Conservation (phyloP, 2,329 filamentous ascomycete genomes). For the Waltergamsia citrina region DNA sequence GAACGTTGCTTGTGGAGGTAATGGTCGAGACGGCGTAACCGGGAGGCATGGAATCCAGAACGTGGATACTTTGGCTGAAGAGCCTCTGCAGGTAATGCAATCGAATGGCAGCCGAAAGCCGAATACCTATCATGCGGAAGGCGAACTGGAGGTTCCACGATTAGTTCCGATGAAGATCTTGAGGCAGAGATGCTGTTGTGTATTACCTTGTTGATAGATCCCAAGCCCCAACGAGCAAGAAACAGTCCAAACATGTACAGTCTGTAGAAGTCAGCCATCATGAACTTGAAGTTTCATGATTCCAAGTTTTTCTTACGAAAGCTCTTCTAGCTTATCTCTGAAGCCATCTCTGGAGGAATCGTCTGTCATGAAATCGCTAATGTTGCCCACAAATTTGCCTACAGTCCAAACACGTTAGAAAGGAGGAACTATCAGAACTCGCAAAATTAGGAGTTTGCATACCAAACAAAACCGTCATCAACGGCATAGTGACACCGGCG, state of each 20-base stretch:
- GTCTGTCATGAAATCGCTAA: conserved; percentile 31
- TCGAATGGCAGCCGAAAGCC: conserved; percentile 51
- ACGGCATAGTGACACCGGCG: conserved; percentile 43
- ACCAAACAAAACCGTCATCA: conserved; percentile 53
- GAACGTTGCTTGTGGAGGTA: conserved; percentile 51
- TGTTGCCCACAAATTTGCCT: conserved; percentile 37
- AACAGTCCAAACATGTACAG: conserved; percentile 66
- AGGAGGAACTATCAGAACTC: background rate
- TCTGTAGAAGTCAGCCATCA: conserved; percentile 26
- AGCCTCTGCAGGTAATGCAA: conserved; percentile 55
- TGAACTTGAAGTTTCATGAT: no score
- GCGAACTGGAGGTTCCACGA: conserved; percentile 30
- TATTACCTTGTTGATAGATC: conserved; percentile 48
- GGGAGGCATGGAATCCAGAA: conserved; percentile 55
- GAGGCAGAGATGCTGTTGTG: background rate
- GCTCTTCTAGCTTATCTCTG: conserved; percentile 27
- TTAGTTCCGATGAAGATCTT: no score
- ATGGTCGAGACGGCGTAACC: conserved; percentile 55
- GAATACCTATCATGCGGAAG: conserved; percentile 53
- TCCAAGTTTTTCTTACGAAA: conserved; percentile 28
- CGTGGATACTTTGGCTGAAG: conserved; percentile 56
- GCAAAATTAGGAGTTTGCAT: conserved; percentile 8
- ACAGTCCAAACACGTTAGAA: conserved; percentile 2
- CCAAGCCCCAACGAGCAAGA: conserved; percentile 52
- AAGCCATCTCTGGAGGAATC: conserved; percentile 11